phyloP scores from a whole-genome alignment of 208 protist species.

The Leishmania arabica region DNA sequence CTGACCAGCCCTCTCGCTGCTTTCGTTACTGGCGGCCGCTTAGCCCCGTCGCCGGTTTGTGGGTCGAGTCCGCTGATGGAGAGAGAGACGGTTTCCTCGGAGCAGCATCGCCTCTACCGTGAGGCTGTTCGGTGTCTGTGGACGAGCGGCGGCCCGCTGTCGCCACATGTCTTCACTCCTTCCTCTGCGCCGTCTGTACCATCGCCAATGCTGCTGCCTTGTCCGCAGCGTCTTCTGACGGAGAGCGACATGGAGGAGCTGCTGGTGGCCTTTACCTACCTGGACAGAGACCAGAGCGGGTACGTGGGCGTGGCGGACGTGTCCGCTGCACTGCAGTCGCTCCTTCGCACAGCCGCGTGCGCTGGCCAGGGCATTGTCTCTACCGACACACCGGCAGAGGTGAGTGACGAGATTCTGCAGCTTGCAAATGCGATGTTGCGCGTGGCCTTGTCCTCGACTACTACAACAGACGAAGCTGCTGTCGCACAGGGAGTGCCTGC shows the following conservation, averaged over 20 bases:
- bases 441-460: conserved; percentile 5
- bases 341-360: conserved; percentile 5
- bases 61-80: neutral
- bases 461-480: neutral
- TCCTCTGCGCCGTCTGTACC: neutral
- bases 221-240: conserved; percentile 17
- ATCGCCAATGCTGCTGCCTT: neutral
- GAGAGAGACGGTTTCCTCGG: neutral
- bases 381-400: neutral
- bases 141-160: neutral
- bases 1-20: neutral
- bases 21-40: neutral
- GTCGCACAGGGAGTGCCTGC: neutral
- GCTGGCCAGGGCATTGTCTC: neutral
- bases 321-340: conserved; percentile 13
- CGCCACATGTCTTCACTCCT: neutral
- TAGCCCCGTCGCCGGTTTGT: neutral
- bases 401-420: neutral
- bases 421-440: conserved; percentile 27
- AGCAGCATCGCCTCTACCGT: conserved; percentile 27
- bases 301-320: conserved; percentile 11
- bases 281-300: conserved; percentile 16
- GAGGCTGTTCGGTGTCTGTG: conserved; percentile 20
- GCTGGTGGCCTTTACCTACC: conserved; percentile 13
- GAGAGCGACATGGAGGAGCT: conserved; percentile 25